These are phyloP conservation scores for Galerina marginata DNA, from an alignment of 768 basidiomycete genomes.

Conservation along the genomic window DNA sequence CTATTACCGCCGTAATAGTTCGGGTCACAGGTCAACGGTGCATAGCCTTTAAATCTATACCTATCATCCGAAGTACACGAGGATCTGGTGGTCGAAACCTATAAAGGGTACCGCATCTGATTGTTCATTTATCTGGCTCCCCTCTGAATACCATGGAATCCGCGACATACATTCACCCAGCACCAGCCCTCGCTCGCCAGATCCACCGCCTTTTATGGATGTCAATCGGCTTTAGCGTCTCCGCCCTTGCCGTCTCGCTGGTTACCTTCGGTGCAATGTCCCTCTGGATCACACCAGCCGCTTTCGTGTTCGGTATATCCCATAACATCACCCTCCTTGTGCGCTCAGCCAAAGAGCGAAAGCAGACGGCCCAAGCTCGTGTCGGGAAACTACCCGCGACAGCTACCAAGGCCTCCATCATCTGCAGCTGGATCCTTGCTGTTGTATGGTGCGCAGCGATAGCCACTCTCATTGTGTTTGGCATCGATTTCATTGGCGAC, in stretches of 20 bases:
- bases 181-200: background rate
- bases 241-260: constrained; percentile 1
- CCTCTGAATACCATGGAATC: background rate
- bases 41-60: too few species aligned
- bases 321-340: constrained; percentile 12
- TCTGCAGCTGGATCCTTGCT: constrained; percentile 1
- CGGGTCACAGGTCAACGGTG: too few species aligned
- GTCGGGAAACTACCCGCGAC: background rate
- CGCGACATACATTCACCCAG: background rate
- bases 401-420: background rate
- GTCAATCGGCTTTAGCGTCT: background rate
- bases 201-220: constrained; percentile 3
- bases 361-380: background rate
- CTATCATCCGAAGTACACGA: too few species aligned
- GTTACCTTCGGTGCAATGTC: constrained; percentile 1
- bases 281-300: background rate
- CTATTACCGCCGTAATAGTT: too few species aligned
- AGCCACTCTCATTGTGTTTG: background rate
- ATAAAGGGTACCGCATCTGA: too few species aligned
- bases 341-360: background rate
- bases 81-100: too few species aligned
- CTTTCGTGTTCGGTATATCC: background rate
- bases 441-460: background rate
- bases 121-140: background rate
- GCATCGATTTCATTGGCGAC: background rate